Percentiles rank a stretch among this genome's conserved stretches.
Conservation (phyloP, 768 basidiomycete species). For the Amanita phalloides region DNA sequence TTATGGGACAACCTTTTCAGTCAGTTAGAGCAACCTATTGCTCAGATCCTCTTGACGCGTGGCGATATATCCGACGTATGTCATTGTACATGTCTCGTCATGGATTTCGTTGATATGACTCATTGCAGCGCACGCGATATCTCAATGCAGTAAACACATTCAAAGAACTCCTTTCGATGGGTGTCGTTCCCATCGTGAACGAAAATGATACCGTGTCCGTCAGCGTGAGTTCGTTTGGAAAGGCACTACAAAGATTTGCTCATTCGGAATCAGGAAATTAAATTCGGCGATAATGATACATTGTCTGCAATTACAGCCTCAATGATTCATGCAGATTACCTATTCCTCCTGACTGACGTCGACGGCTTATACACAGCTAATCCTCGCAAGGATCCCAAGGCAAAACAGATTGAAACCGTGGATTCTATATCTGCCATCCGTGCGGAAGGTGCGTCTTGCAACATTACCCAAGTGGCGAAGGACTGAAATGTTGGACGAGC, state of each 20-base stretch:
- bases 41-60: conserved; percentile 87
- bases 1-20: conserved; percentile 96
- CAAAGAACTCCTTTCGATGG: conserved; percentile 84
- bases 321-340: conserved; percentile 96
- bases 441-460: conserved; percentile 47
- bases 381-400: conserved; percentile 80
- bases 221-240: conserved; percentile 49
- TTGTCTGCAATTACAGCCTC: conserved; percentile 94
- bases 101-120: conserved; percentile 9
- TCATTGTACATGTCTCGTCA: conserved; percentile 7
- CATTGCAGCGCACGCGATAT: conserved; percentile 76
- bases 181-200: conserved; percentile 96
- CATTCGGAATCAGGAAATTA: conserved; percentile 74
- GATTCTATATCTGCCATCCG: conserved; percentile 76
- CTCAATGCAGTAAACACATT: conserved; percentile 95
- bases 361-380: conserved; percentile 94
- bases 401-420: conserved; percentile 74
- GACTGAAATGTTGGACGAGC: not conserved
- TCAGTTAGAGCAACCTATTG: conserved; percentile 90
- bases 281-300: conserved; percentile 99
- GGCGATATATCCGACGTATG: conserved; percentile 95
- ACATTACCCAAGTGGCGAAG: not conserved
- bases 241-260: not conserved
- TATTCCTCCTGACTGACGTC: conserved; percentile 94
- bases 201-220: conserved; percentile 99